Conservation (phyloP, 2,329 filamentous ascomycete species). For the Arthrobotrys sphaeroides region DNA sequence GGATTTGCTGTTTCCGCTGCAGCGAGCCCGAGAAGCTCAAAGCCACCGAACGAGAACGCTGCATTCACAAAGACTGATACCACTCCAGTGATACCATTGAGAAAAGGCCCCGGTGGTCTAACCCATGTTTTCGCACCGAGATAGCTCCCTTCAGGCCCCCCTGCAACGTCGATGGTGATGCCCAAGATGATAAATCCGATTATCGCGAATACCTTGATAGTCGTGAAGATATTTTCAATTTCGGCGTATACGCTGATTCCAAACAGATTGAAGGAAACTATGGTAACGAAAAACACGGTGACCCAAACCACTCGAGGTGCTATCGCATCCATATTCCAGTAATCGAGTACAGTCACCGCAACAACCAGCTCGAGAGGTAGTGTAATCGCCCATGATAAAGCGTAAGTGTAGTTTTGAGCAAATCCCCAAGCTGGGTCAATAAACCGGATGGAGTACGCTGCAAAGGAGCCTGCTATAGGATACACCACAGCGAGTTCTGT, state of each 20-base stretch:
- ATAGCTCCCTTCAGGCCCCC: conserved; percentile 61
- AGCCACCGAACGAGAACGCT: conserved; percentile 68
- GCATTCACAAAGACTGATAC: conserved; percentile 68
- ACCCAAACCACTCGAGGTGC: conserved; percentile 66
- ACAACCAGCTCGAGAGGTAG: conserved; percentile 68
- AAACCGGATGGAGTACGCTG: conserved; percentile 69
- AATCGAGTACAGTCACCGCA: conserved; percentile 67
- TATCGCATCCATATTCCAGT: conserved; percentile 64
- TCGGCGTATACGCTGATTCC: conserved; percentile 69
- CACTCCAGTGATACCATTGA: conserved; percentile 65
- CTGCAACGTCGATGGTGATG: conserved; percentile 61
- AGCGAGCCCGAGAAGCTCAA: conserved; percentile 66
- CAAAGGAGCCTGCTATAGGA: conserved; percentile 72
- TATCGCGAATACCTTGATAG: conserved; percentile 69
- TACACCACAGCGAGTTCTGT: conserved; percentile 71
- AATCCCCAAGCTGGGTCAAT: conserved; percentile 71
- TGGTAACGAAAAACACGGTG: conserved; percentile 67
- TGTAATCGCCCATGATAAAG: conserved; percentile 65
- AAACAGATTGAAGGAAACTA: conserved; percentile 67
- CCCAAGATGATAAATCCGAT: conserved; percentile 68
- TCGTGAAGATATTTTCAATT: conserved; percentile 69
- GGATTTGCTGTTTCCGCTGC: conserved; percentile 67
- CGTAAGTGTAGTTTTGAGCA: conserved; percentile 68
- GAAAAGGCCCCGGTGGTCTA: conserved; percentile 63
- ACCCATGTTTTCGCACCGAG: conserved; percentile 61